Evolutionary conservation across 2,329 filamentous ascomycete species (phyloP), one percentile per base, ranked within the genome.

Genomic region (Trichoderma sp.): DNA sequence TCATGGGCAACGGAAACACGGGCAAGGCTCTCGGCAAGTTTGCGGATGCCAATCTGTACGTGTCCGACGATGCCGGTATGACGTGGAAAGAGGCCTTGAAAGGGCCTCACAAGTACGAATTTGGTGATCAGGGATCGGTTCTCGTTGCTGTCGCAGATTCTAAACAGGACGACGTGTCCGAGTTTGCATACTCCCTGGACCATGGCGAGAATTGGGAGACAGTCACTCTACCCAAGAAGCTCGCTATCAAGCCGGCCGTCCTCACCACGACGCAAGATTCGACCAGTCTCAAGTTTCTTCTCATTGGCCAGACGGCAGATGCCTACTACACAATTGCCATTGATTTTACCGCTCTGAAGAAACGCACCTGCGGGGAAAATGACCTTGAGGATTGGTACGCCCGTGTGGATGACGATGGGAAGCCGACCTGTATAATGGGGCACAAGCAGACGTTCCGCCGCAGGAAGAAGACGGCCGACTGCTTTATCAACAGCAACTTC

Each of bases 1-100:
- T 97, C 21, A 96, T 99, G 91, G 96, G 90, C 17, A 88, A 96
- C 59, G 95, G 95, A 65, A 99, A 99, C 75, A 92, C 87, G 5
- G 95, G 96, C 60, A 86, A 90, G 21, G 80, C 83, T 60, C 83
- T 99, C 7, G 85, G 87, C 67, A 78, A 82, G 7, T 94, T 93
- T 73, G 80, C 81, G 3, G 86, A 97, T 10, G 89, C 92, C 14
- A 87, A 91, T 74, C 85, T 97, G 1, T 98, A 88, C 73, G 87
- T 98, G 28, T 99, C 95, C 0, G 91, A 97, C 73, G 88, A 98
- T 76, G 94, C 93, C 21, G 95, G 95, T 47, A 79, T 92, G 67
- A 93, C 88, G 1, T 99, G 96, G 95, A 86, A 82, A 44, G 81
- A 88, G 73, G 85, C 88, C 0, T 83, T 91, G 5, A 82, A 93